phyloP scores from a whole-genome alignment of 345 rosid genomes.

The Cardamine resedifolia region DNA sequence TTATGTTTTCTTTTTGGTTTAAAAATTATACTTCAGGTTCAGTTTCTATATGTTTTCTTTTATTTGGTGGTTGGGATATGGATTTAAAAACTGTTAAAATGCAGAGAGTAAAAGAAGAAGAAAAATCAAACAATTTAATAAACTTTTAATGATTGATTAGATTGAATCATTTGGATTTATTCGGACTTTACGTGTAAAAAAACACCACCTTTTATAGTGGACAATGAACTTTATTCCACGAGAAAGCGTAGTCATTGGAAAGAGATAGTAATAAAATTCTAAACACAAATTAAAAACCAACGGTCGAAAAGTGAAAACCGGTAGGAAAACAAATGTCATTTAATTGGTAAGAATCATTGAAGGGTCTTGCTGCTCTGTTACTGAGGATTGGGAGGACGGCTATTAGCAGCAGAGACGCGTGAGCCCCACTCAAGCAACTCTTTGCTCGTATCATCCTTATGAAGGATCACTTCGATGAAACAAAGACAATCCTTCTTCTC shows the following conservation, averaged over 20 bases:
- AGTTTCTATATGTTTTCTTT: too few relatives aligned
- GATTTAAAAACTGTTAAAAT: neutral
- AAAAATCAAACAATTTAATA: neutral
- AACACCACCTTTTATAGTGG: neutral
- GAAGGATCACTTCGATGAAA: slow-evolving; percentile 55
- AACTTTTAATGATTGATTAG: too few relatives aligned
- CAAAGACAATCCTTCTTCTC: slow-evolving; percentile 47
- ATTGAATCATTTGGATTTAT: neutral
- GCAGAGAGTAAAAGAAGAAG: neutral
- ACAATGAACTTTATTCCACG: neutral
- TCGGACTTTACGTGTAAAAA: neutral
- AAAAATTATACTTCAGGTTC: too few relatives aligned
- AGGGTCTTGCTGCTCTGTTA: neutral
- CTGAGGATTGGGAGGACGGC: slow-evolving; percentile 53
- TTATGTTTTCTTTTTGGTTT: neutral
- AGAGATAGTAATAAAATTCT: neutral
- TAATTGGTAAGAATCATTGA: neutral
- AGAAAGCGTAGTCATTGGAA: neutral
- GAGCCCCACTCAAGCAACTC: slow-evolving; percentile 55
- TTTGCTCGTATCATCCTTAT: slow-evolving; percentile 59
- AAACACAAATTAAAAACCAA: slow-evolving; percentile 2
- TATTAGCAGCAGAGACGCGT: slow-evolving; percentile 50
- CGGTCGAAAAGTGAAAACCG: neutral
- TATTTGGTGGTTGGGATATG: neutral
- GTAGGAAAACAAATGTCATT: neutral